phyloP scores from a whole-genome alignment of 2,329 filamentous ascomycete species.

The Cladophialophora carrionii region DNA sequence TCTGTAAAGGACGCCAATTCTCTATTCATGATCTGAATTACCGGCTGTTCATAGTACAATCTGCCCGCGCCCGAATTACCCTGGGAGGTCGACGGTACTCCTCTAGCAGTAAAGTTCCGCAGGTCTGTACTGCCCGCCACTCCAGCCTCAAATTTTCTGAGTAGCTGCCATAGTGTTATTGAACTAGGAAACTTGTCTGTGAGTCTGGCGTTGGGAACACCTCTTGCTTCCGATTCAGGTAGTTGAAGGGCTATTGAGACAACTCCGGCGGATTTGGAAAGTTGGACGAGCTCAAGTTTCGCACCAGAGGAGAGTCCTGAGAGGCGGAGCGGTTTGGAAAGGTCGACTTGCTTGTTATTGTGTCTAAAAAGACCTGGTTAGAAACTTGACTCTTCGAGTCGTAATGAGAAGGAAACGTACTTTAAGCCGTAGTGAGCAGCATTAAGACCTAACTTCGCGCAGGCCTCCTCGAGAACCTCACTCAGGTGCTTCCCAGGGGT shows the following conservation, averaged over 20 bases:
- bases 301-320: conserved; percentile 82
- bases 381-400: not conserved
- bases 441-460: conserved; percentile 74
- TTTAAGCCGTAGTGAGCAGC: conserved; percentile 79
- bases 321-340: conserved; percentile 81
- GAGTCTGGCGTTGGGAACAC: conserved; percentile 67
- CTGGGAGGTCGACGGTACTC: conserved; percentile 65
- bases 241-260: conserved; percentile 89
- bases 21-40: conserved; percentile 79
- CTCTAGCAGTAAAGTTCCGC: conserved; percentile 79
- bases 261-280: conserved; percentile 80
- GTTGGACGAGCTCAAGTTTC: conserved; percentile 87
- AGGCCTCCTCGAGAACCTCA: conserved; percentile 86
- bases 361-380: conserved; percentile 55
- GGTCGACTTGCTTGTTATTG: conserved; percentile 82
- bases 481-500: conserved; percentile 77
- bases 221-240: conserved; percentile 68
- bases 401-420: conserved; percentile 52
- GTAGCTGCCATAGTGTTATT: conserved; percentile 82
- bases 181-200: conserved; percentile 86
- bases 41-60: conserved; percentile 84
- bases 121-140: conserved; percentile 64
- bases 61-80: conserved; percentile 67
- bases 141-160: conserved; percentile 86
- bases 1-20: conserved; percentile 77